Conservation (phyloP, 2,329 filamentous ascomycete genomes). For the Aaosphaeria pasadenensis region DNA sequence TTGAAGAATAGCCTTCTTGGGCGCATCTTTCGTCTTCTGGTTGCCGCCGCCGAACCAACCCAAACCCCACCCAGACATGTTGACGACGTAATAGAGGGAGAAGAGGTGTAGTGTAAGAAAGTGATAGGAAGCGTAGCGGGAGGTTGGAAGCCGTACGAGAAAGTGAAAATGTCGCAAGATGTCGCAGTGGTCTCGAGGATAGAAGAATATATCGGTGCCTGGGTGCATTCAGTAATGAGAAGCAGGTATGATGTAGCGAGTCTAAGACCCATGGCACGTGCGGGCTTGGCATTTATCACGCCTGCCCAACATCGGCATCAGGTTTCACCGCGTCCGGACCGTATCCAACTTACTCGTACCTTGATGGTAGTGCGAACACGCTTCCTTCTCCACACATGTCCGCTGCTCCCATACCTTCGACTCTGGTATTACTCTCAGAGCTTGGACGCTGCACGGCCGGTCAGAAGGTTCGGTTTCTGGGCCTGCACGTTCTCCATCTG, state of each 20-base stretch:
- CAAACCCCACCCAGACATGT: conserved; percentile 47
- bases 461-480: conserved; percentile 90
- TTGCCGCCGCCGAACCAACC: conserved; percentile 86
- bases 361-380: background rate
- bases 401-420: conserved; percentile 54
- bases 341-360: background rate
- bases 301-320: no score
- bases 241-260: conserved; percentile 23
- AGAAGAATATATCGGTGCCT: conserved; percentile 9
- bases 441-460: conserved; percentile 48
- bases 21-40: conserved; percentile 86
- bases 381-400: conserved; percentile 17
- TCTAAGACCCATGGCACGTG: conserved; percentile 7
- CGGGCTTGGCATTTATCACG: conserved; percentile 5
- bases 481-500: conserved; percentile 64
- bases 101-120: background rate
- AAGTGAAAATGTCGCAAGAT: background rate
- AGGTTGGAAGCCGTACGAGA: background rate
- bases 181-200: background rate
- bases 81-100: conserved; percentile 1
- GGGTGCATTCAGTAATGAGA: conserved; percentile 8
- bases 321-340: background rate
- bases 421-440: conserved; percentile 48
- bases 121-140: background rate
- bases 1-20: conserved; percentile 93